Evolutionary conservation across 306 rosid genomes (phyloP).

Genomic region (Malus sylvestris): DNA sequence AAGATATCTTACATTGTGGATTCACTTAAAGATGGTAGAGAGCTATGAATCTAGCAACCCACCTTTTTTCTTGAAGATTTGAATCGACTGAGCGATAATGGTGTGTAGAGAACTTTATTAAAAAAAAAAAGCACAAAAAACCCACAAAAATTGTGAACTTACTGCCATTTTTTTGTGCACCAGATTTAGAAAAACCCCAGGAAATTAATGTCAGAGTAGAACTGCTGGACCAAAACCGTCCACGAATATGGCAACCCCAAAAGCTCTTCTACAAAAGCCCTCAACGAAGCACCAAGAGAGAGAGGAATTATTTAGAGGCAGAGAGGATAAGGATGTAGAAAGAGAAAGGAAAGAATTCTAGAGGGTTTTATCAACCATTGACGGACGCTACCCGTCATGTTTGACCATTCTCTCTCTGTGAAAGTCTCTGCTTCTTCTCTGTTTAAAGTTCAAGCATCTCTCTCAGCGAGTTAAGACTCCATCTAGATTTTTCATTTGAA

Average conservation of each 20-base stretch:
- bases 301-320: background rate
- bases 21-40: too few species aligned
- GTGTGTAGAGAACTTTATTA: too few species aligned
- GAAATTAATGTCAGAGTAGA: conserved; percentile 15
- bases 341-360: conserved; percentile 14
- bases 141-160: conserved; percentile 14
- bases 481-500: too few species aligned
- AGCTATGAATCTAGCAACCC: too few species aligned
- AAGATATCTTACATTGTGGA: too few species aligned
- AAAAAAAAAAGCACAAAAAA: background rate
- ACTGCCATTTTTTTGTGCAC: conserved; percentile 59
- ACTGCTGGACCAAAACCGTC: conserved; percentile 21
- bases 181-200: conserved; percentile 27
- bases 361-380: conserved; percentile 65
- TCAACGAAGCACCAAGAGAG: conserved; percentile 21
- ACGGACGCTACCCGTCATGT: conserved; percentile 71
- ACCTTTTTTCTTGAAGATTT: too few species aligned
- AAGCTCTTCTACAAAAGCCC: conserved; percentile 28
- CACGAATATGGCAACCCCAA: conserved; percentile 10
- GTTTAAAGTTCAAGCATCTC: conserved; percentile 26
- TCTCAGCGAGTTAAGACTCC: background rate
- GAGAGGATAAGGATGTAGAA: background rate
- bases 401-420: conserved; percentile 48
- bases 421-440: conserved; percentile 25
- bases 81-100: too few species aligned